These are phyloP conservation scores for Scutellaria baicalensis DNA, from an alignment of 257 asterid genomes.

Conservation along the genomic window DNA sequence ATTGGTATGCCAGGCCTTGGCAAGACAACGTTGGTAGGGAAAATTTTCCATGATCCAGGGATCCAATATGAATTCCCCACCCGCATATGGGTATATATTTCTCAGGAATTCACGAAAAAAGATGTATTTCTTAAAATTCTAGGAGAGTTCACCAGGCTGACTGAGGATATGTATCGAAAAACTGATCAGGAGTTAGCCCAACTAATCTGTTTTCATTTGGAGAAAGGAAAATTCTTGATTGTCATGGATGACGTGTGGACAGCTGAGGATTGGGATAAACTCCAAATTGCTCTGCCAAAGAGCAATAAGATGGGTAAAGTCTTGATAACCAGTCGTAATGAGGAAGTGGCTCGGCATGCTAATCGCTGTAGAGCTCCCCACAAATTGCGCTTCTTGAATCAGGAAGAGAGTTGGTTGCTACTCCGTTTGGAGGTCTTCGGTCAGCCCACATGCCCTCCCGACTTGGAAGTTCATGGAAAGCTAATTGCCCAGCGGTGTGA, in stretches of 20 bases:
- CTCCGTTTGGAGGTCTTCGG: constrained; percentile 35
- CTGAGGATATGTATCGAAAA: constrained; percentile 16
- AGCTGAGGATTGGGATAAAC: constrained; percentile 22
- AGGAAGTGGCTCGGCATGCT: constrained; percentile 21
- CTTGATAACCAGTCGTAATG: constrained; percentile 34
- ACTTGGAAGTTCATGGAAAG: constrained; percentile 24
- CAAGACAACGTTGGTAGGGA: constrained; percentile 39
- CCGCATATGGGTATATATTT: constrained; percentile 34
- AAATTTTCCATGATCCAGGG: constrained; percentile 19
- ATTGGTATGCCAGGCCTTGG: constrained; percentile 55
- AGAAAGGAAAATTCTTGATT: constrained; percentile 22
- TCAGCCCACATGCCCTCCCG: constrained; percentile 23
- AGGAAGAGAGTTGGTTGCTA: constrained; percentile 34
- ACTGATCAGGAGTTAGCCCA: constrained; percentile 17
- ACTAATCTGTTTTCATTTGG: constrained; percentile 1
- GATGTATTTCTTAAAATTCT: constrained; percentile 31
- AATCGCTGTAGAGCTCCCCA: constrained; percentile 23
- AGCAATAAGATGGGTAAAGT: constrained; percentile 28
- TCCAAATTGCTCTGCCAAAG: constrained; percentile 29
- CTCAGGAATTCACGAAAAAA: constrained; percentile 31
- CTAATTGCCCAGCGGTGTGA: constrained; percentile 29
- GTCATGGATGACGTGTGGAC: constrained; percentile 45
- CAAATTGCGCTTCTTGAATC: constrained; percentile 23
- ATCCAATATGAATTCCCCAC: constrained; percentile 31
- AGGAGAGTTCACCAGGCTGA: constrained; percentile 15